These are phyloP conservation scores for Leccinum variicolor DNA, from an alignment of 768 basidiomycete species.

Conservation along the genomic window DNA sequence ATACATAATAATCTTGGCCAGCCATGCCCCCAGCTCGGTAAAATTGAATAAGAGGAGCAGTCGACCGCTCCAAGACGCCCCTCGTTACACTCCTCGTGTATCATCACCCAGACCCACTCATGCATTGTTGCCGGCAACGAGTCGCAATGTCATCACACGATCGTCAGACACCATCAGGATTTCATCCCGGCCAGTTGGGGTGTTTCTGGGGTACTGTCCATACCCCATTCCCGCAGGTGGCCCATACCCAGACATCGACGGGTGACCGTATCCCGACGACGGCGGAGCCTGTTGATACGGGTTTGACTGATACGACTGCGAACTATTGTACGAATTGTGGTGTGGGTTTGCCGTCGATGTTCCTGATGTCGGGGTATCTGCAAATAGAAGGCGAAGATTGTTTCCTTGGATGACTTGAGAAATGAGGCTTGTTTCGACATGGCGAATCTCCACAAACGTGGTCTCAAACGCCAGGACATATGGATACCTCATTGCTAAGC, in stretches of 20 bases:
- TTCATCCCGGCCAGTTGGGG: constrained; percentile 68
- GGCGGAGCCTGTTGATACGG: constrained; percentile 30
- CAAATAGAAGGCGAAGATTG: constrained; percentile 86
- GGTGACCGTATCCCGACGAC: constrained; percentile 25
- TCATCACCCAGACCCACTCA: constrained; percentile 2
- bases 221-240: constrained; percentile 27
- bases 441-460: constrained; percentile 92
- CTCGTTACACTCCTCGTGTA: background rate
- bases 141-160: constrained; percentile 68
- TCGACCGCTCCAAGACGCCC: background rate
- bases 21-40: constrained; percentile 10
- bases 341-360: constrained; percentile 51
- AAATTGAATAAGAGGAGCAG: constrained; percentile 12
- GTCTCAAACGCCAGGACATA: constrained; percentile 97
- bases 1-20: constrained; percentile 16
- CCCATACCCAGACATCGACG: constrained; percentile 27
- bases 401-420: constrained; percentile 95
- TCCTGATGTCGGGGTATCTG: constrained; percentile 87
- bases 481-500: constrained; percentile 87
- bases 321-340: constrained; percentile 34
- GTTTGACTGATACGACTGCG: constrained; percentile 28
- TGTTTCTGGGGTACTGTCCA: constrained; percentile 42
- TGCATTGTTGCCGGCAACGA: constrained; percentile 33
- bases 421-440: constrained; percentile 89
- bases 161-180: constrained; percentile 91